These are phyloP conservation scores for Colletotrichum paranaense DNA, from an alignment of 2,329 filamentous ascomycete species.

Conservation along the genomic window DNA sequence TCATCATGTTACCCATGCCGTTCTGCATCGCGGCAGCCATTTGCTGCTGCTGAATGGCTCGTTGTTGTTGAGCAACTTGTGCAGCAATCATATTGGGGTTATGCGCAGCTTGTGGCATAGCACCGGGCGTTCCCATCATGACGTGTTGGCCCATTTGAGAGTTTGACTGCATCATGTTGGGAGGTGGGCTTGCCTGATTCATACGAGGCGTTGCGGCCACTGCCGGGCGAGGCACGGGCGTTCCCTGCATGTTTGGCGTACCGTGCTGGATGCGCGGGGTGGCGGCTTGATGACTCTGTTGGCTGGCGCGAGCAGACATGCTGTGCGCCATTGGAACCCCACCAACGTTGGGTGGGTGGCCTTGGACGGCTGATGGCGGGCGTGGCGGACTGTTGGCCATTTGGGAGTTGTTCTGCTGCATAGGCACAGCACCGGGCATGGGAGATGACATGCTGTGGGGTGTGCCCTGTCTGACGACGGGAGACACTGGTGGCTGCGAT, in stretches of 20 bases:
- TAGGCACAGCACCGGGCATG: constrained; percentile 70
- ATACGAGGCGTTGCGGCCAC: constrained; percentile 70
- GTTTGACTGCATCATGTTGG: constrained; percentile 67
- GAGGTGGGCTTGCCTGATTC: constrained; percentile 71
- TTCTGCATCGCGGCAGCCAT: constrained; percentile 49
- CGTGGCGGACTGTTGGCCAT: constrained; percentile 76
- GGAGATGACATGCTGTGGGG: constrained; percentile 75
- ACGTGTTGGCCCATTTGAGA: constrained; percentile 65
- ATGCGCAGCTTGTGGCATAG: constrained; percentile 50
- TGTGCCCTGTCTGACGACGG: constrained; percentile 71
- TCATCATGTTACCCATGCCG: constrained; percentile 45
- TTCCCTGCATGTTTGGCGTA: constrained; percentile 72
- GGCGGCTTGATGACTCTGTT: constrained; percentile 73
- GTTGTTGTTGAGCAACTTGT: constrained; percentile 61
- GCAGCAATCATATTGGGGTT: constrained; percentile 53
- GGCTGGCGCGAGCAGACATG: constrained; percentile 73
- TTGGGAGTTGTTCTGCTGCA: constrained; percentile 74
- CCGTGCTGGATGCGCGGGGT: constrained; percentile 71
- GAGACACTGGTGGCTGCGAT: constrained; percentile 72
- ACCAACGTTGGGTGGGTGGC: constrained; percentile 60
- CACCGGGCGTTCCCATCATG: constrained; percentile 54
- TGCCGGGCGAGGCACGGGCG: constrained; percentile 65
- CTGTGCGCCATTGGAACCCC: constrained; percentile 69
- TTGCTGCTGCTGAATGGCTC: constrained; percentile 57
- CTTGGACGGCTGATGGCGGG: constrained; percentile 74